Evolutionary conservation across 2,329 filamentous ascomycete species (phyloP), one percentile per base, ranked within the genome.

Genomic region (Botrytis deweyae): DNA sequence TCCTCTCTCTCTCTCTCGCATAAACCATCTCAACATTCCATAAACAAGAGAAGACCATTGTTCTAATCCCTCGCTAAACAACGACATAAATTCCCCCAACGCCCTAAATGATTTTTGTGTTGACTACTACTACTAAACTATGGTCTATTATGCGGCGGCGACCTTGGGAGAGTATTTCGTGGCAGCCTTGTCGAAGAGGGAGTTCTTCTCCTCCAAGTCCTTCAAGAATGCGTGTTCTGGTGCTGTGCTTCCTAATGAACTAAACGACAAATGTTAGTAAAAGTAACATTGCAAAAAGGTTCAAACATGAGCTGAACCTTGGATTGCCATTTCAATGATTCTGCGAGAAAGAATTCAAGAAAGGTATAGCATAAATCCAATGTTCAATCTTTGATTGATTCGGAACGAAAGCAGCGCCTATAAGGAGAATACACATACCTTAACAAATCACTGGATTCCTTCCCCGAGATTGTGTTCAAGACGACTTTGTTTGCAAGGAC

Each of bases 151-250:
- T 77, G 77, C 75, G 9, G 65, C 33, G 40, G 77, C 74, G 63
- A 94, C 93, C 86, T 95, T 97, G 49, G 95, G 88, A 77, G 89
- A 91, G 83, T 96, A 98, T 84, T 97, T 98, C 40, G 89, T 87
- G 33, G 93, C 93, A 20, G 95, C 95, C 79, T 90, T 90, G 82
- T 97, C 93, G 81, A 98, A 98, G 74, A 94, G 84, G n/a, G 87
- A 88, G 82, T 90, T 93, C 90, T 97, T 98, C 84, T 94, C 93
- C 80, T 90, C 87, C 78, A 97, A 84, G 78, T 97, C 95, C 59
- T 83, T 82, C 73, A 98, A 82, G 75, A 96, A 86, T 49, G 89
- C 84, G 82, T 98, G 94, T 71, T 91, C 84, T 40, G 91, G 88
- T 72, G 92, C 87, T 25, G 85, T 84, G 70, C 86, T 87, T 82